Percentiles rank a stretch among this genome's conserved stretches.
phyloP scores from a whole-genome alignment of 805 yeast genomes.

The Candida rishiriensis region DNA sequence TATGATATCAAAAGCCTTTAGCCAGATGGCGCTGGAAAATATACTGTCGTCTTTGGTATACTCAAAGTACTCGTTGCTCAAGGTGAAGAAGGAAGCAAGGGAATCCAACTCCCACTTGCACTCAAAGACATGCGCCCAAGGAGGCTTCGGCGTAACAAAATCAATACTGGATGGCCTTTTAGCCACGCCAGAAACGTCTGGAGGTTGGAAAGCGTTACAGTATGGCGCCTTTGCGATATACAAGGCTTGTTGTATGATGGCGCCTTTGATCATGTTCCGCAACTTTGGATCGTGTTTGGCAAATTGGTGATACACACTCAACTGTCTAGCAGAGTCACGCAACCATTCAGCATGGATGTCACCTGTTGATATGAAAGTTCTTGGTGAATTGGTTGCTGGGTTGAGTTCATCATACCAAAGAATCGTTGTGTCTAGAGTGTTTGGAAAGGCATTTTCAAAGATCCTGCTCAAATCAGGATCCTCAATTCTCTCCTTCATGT shows the following conservation, averaged over 20 bases:
- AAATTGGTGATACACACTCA: conserved; percentile 68
- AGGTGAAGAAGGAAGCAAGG: conserved; percentile 72
- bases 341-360: conserved; percentile 95
- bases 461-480: conserved; percentile 69
- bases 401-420: conserved; percentile 52
- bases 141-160: conserved; percentile 62
- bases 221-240: conserved; percentile 64
- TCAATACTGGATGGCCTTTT: conserved; percentile 55
- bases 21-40: conserved; percentile 50
- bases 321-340: conserved; percentile 80
- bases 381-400: conserved; percentile 32
- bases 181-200: conserved; percentile 45
- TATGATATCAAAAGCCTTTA: conserved; percentile 49
- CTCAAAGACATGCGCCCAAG: conserved; percentile 73
- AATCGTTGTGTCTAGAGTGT: conserved; percentile 83
- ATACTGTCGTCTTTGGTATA: conserved; percentile 46
- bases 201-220: conserved; percentile 92
- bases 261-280: conserved; percentile 59
- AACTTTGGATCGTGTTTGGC: conserved; percentile 47
- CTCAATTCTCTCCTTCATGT: conserved; percentile 43
- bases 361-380: conserved; percentile 82
- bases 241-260: conserved; percentile 73
- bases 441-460: conserved; percentile 80
- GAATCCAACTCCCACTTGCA: conserved; percentile 90
- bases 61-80: conserved; percentile 65